Evolutionary conservation across 169 alveolate genomes (phyloP), one percentile per base, ranked within the genome.

Genomic region (Plasmodium malariae): DNA sequence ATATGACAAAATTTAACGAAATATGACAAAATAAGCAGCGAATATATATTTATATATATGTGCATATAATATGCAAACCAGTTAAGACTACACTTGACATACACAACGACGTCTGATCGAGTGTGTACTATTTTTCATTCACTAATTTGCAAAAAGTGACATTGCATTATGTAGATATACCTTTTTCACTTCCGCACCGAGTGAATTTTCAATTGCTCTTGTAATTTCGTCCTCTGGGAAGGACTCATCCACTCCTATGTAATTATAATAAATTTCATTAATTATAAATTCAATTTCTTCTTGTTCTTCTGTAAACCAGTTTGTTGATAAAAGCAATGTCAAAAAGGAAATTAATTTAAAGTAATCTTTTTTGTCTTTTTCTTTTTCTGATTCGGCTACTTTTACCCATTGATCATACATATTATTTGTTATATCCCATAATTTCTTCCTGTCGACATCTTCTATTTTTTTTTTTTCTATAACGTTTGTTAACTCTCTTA

Each of bases 291-390:
- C 88, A 9, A 74, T 24, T 37, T 74, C 88, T 17, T 74, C 71
- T 63, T 74, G 73, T n/a, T 74, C 88, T 28, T 74, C 88, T 7
- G 36, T 74, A 74, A 74, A 74, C 88, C 88, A 74, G 57, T 74
- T 57, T 28, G 88, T 74, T 55, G 88, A 74, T 48, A 74, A 36
- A 55, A 74, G 62, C 57, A 74, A 40, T 3, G 88, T 57, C n/a
- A 74, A 74, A 30, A 74, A 28, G n/a, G 88, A 40, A 32, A 74
- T 74, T 36, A 74, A 9, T 74, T 74, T 74, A 45, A 55, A 74
- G 49, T 74, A 74, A 19, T 74, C 88, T 28, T 48, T 74, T 74
- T 74, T 57, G 71, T 74, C 88, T 74, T 74, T 59, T 74, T 74
- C 88, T 19, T 32, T 74, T 62, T 74, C 88, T 48, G 14, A 0